Percentiles rank a stretch among this genome's conserved stretches.
Conservation (phyloP, 2,329 filamentous ascomycete genomes). For the Penicillium capsulatum region DNA sequence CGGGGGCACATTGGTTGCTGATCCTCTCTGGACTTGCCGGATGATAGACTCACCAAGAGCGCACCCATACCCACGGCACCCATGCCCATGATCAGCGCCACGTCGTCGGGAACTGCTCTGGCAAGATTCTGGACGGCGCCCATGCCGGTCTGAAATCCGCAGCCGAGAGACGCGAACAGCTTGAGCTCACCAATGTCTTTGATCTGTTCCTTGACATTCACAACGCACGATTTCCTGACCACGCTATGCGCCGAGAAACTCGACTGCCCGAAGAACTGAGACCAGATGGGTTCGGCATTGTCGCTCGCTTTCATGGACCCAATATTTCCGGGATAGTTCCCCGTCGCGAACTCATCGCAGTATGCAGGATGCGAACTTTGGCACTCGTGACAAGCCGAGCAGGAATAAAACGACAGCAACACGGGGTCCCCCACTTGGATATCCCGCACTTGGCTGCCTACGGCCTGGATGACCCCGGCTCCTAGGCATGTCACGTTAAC, state of each 20-base stretch:
- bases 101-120: constrained; percentile 33
- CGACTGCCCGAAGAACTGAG: constrained; percentile 30
- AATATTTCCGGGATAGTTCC: constrained; percentile 13
- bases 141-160: constrained; percentile 31
- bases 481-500: constrained; percentile 10
- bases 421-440: constrained; percentile 24
- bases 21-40: too few species aligned
- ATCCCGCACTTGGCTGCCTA: constrained; percentile 14
- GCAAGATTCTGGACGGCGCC: constrained; percentile 41
- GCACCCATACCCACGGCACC: constrained; percentile 48
- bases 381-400: constrained; percentile 32
- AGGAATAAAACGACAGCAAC: constrained; percentile 35
- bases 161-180: constrained; percentile 26
- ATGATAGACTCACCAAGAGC: constrained; percentile 41
- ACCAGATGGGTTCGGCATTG: constrained; percentile 7
- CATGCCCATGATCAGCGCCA: constrained; percentile 43
- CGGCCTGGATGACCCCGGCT: constrained; percentile 11
- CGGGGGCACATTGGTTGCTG: too few species aligned
- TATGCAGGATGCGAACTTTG: constrained; percentile 23
- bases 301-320: constrained; percentile 5
- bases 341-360: constrained; percentile 20
- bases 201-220: constrained; percentile 21
- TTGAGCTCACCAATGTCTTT: constrained; percentile 16
- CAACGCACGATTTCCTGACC: constrained; percentile 21
- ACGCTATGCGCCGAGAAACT: constrained; percentile 26